Base-by-base conservation (phyloP, 2,329 filamentous ascomycete species). In the Botrytis pseudocinerea region DNA sequence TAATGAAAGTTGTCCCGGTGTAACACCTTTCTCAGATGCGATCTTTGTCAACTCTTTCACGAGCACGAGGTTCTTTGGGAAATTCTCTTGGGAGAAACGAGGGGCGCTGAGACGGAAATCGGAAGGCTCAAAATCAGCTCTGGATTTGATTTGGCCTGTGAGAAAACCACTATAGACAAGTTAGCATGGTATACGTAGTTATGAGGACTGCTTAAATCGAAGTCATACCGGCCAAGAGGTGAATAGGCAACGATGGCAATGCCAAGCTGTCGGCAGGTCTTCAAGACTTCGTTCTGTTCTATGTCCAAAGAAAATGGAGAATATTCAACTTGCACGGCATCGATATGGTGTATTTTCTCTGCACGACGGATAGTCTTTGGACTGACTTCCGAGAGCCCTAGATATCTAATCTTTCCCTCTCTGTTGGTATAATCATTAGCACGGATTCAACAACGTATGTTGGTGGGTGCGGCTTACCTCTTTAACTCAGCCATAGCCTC, bases 201-300 rank as follows among this genome's bases (percentile, higher is more conserved):
- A 5, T 16, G 8, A 4, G 28, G 16, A 38, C 14, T 38, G 20
- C 20, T 60, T 61, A 7, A 28, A 28, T 60, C 57, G 84, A 40
- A 28, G 2, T 22, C 64, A 18, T 72, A 72, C 70, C 70, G 70
- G 3, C 88, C 88, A 6, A 92, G 84, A 2, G 89, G 89, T 20
- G 85, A 85, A 80, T 89, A 90, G 1, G 87, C 85, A 3, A 92
- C 83, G 6, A 88, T 81, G 1, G 87, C 82, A 4, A 89, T 82
- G 1, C 88, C 88, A 3, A 91, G 85, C 77, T 90, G 87, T 25
- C 86, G 84, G 74, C 84, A 87, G 0, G 88, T 88, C 40, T 83
- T 80, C 1, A 91, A 82, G 1, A 91, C 80, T 38, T 84, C 79
- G 1, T 84, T 85, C 8, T 82, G 79, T 78, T 93, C 90, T 74